Conservation (phyloP, 495 filamentous ascomycete species). For the Haplographium delicatum region DNA sequence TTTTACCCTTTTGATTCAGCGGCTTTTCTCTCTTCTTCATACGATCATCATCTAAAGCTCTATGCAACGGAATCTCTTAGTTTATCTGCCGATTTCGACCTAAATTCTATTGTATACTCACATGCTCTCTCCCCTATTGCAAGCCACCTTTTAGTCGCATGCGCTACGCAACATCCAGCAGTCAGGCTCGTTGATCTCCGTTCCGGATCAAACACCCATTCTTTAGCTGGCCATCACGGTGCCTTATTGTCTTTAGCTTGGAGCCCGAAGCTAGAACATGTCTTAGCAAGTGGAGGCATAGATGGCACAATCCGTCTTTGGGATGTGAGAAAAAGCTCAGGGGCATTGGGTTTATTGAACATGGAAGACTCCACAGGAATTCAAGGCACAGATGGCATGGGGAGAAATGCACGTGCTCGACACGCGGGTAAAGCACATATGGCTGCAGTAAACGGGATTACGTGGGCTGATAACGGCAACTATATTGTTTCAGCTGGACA, state of each 20-base stretch:
- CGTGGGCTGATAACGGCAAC: slow-evolving; percentile 73
- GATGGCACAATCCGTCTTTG: slow-evolving; percentile 80
- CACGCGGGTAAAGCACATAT: slow-evolving; percentile 59
- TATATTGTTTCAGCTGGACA: slow-evolving; percentile 74
- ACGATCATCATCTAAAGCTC: slow-evolving; percentile 77
- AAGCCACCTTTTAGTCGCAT: slow-evolving; percentile 70
- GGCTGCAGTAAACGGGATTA: slow-evolving; percentile 74
- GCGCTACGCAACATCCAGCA: slow-evolving; percentile 72
- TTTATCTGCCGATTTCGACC: slow-evolving; percentile 60
- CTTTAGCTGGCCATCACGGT: slow-evolving; percentile 66
- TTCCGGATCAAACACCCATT: slow-evolving; percentile 70
- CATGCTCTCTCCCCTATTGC: slow-evolving; percentile 71
- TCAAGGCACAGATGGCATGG: slow-evolving; percentile 41
- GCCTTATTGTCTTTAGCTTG: slow-evolving; percentile 70
- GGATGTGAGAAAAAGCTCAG: slow-evolving; percentile 72
- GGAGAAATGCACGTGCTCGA: slow-evolving; percentile 41
- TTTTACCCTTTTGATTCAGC: slow-evolving; percentile 85
- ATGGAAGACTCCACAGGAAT: slow-evolving; percentile 72
- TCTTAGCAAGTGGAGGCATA: slow-evolving; percentile 69
- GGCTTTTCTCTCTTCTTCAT: slow-evolving; percentile 76
- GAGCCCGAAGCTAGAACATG: slow-evolving; percentile 71
- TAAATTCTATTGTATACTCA: slow-evolving; percentile 66
- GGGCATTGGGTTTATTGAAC: slow-evolving; percentile 68
- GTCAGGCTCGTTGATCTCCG: slow-evolving; percentile 79
- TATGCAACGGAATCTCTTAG: slow-evolving; percentile 61